Evolutionary conservation across 2,329 filamentous ascomycete species (phyloP), one percentile per base, ranked within the genome.

Genomic region (Penicillium rolfsii): DNA sequence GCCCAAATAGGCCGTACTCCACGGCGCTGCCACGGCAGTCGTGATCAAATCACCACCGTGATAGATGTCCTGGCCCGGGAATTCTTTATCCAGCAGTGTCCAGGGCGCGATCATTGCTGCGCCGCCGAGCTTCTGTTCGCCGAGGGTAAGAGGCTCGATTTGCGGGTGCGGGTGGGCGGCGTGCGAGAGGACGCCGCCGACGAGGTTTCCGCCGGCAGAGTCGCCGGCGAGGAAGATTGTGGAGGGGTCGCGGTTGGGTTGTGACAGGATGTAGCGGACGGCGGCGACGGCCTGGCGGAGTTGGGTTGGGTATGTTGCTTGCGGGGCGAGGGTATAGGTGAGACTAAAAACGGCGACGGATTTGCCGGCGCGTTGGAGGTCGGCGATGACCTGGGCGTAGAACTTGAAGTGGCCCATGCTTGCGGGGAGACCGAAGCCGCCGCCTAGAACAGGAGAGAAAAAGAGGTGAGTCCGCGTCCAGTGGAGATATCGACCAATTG

Each of bases 21-120:
- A 88, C 1, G 78, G 75, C 0, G 66, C 66, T 1, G 80, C 77
- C 0, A 78, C 71, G 0, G 69, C 67, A 0, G 71, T 68, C 12
- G 78, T 76, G 46, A 88, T 77, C 55, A 83, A 73, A 67, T 88
- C 85, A 45, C 81, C 83, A 26, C 79, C 75, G 3, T 76, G 75
- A 59, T 87, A 86, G 8, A 73, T 71, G 6, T 69, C 67, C 49
- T 78, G 80, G 1, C 77, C 79, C 0, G 75, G 71, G 28, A 79
- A 79, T 19, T 79, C 72, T 0, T 75, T 77, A n/a, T 78, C 75
- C 62, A 88, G 82, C 1, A 79, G 79, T 1, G 80, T 77, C 86
- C 87, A 89, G 0, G 87, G 86, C 0, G 81, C 83, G 58, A 89
- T 81, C 6, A 87, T 76, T 7, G 87, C 68, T 0, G 81, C 79